phyloP scores from a whole-genome alignment of 345 rosid genomes.

The Eucalyptus grandis region DNA sequence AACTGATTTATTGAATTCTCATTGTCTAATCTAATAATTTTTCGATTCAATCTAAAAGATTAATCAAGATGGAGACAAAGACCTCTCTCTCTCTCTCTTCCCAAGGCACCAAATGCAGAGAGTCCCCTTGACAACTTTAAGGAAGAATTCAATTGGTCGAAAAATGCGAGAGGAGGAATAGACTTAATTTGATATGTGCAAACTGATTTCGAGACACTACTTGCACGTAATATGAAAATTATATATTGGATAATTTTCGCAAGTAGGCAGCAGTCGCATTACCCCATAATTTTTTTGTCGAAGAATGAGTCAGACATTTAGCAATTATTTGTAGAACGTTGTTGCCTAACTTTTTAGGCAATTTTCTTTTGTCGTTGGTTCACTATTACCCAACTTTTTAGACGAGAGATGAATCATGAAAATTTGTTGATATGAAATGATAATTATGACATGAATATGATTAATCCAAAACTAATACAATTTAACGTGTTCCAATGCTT shows the following conservation, averaged over 20 bases:
- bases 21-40: not conserved
- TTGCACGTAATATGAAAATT: too few species aligned
- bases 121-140: not conserved
- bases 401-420: not conserved
- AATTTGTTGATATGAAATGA: not conserved
- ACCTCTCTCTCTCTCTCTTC: not conserved
- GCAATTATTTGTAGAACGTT: not conserved
- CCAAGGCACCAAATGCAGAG: not conserved
- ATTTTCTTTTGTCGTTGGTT: not conserved
- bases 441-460: not conserved
- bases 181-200: not conserved
- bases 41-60: not conserved
- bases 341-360: not conserved
- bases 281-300: not conserved
- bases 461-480: not conserved
- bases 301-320: not conserved
- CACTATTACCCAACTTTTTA: not conserved
- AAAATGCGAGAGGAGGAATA: not conserved
- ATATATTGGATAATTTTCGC: not conserved
- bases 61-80: too few species aligned
- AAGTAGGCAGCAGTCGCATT: not conserved
- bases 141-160: not conserved
- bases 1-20: not conserved
- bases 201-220: not conserved
- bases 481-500: not conserved